Evolutionary conservation across 495 filamentous ascomycete genomes (phyloP).

Genomic region (Penicillium bovifimosum): DNA sequence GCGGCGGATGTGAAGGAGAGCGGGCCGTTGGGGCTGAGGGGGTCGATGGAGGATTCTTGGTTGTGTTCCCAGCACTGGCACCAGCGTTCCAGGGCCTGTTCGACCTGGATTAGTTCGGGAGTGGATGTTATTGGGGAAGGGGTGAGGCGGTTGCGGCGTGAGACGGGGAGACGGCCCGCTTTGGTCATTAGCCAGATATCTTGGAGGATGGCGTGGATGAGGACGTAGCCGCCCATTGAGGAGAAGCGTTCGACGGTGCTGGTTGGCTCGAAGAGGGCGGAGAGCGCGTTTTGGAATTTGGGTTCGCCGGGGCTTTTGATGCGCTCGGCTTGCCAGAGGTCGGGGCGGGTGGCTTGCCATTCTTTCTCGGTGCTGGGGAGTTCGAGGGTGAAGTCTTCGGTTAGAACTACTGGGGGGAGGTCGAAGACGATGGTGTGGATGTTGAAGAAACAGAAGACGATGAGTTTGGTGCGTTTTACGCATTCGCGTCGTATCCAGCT

Average conservation of each 20-base stretch:
- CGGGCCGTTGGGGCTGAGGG: slow-evolving; percentile 50
- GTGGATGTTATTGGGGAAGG: slow-evolving; percentile 26
- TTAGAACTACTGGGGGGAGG: slow-evolving; percentile 49
- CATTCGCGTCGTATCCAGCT: slow-evolving; percentile 48
- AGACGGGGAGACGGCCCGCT: slow-evolving; percentile 41
- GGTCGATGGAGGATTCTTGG: slow-evolving; percentile 48
- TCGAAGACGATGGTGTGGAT: slow-evolving; percentile 48
- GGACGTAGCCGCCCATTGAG: slow-evolving; percentile 60
- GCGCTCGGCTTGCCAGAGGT: slow-evolving; percentile 27
- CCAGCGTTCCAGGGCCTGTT: slow-evolving; percentile 58
- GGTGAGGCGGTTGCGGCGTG: slow-evolving; percentile 38
- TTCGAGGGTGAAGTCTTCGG: slow-evolving; percentile 56
- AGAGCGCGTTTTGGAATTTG: slow-evolving; percentile 33
- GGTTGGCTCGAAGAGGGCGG: slow-evolving; percentile 22
- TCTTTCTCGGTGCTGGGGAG: slow-evolving; percentile 49
- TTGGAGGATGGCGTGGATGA: slow-evolving; percentile 64
- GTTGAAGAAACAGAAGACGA: slow-evolving; percentile 47
- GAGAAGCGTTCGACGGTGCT: slow-evolving; percentile 36
- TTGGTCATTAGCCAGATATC: slow-evolving; percentile 64
- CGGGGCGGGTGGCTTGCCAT: slow-evolving; percentile 29
- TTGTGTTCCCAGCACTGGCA: slow-evolving; percentile 55
- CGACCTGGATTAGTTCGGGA: slow-evolving; percentile 51
- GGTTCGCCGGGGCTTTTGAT: slow-evolving; percentile 25
- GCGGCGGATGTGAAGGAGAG: slow-evolving; percentile 65
- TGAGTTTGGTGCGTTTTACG: slow-evolving; percentile 42